phyloP scores from a whole-genome alignment of 257 asterid species.

The Petunia axillaris region DNA sequence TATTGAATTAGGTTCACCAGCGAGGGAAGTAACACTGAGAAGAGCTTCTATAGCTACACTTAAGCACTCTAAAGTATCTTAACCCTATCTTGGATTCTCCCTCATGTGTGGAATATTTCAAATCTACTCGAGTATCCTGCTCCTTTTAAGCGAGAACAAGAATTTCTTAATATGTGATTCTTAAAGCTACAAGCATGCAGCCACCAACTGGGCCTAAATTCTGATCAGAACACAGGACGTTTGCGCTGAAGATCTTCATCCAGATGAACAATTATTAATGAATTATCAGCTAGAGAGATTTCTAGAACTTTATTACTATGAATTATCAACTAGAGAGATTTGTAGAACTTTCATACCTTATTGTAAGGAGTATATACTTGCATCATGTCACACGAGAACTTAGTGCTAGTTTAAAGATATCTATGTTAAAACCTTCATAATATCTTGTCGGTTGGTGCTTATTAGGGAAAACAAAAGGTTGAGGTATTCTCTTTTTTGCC shows the following conservation, averaged over 20 bases:
- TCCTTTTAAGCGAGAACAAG: background rate
- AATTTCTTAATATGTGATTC: background rate
- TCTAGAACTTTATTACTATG: background rate
- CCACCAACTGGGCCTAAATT: background rate
- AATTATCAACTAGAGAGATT: background rate
- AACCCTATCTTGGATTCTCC: background rate
- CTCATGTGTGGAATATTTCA: background rate
- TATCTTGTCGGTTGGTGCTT: background rate
- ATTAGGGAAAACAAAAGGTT: background rate
- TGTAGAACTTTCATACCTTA: background rate
- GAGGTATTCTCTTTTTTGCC: background rate
- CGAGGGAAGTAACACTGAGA: background rate
- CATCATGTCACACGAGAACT: background rate
- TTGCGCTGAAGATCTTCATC: background rate
- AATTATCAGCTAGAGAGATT: background rate
- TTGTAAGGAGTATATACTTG: constrained; percentile 14
- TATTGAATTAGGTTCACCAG: background rate
- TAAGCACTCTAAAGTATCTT: background rate
- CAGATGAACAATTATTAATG: background rate
- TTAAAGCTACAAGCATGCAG: background rate
- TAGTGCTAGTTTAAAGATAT: background rate
- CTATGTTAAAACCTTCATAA: background rate
- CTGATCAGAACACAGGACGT: background rate
- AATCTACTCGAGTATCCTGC: constrained; percentile 4
- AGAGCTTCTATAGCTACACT: background rate